Evolutionary conservation across 2,329 filamentous ascomycete species (phyloP), one percentile per base, ranked within the genome.

Genomic region (Pestalotiopsis sp.): DNA sequence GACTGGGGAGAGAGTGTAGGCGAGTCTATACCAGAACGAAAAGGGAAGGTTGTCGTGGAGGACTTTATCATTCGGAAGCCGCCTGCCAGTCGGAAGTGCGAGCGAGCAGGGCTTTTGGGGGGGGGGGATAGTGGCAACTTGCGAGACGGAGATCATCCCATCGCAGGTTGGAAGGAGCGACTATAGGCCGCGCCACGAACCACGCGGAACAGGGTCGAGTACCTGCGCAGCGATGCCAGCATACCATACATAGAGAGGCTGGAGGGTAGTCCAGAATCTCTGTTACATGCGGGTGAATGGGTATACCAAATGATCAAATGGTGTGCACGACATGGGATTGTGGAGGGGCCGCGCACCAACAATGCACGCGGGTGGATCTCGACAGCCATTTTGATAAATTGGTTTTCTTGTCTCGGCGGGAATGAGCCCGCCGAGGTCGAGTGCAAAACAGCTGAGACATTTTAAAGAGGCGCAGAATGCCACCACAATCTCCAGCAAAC

Each of bases 11-110:
- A 20, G 30, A 14, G n/a, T 14, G 20, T 30, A 61, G 58, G 58
- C 58, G 58, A 61, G n/a, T 38, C 58, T 61, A 61, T 61, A 61
- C 58, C 58, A 61, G 30, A 61, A 14, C n/a, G 58, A 35, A 61
- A 61, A 14, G 14, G 58, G 58, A 61, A 61, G 58, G 58, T 61
- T 35, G 35, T 61, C n/a, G 20, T n/a, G 30, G 6, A 38, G 14
- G 35, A 39, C 24, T 20, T 35, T 61, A 61, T 61, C 30, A 35
- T 17, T 38, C 35, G 24, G 24, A 39, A 35, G 20, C 58, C 58
- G 44, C 44, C 44, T 52, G 44, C 44, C 44, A 52, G 44, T 52
- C 44, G 44, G 44, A 52, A 52, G 10, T 52, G 44, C 44, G 44
- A 52, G 44, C 44, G 44, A 52, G 44, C 17, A 52, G 44, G 44